phyloP scores from a whole-genome alignment of 345 rosid species.

The Aethionema arabicum region DNA sequence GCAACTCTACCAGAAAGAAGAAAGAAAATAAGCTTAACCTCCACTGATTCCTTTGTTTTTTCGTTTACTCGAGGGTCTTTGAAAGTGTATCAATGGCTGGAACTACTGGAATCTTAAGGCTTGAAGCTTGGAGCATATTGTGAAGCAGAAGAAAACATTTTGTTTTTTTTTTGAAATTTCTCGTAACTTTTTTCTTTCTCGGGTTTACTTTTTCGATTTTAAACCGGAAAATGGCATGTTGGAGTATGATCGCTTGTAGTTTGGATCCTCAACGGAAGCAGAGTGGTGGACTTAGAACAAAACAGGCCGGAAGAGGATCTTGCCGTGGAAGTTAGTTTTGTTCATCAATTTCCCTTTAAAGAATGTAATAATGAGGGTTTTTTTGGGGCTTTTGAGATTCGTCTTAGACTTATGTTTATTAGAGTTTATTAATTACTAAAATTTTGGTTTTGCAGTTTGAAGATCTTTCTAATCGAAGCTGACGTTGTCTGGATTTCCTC shows the following conservation, averaged over 20 bases:
- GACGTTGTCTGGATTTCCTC: not conserved
- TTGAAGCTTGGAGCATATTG: constrained; percentile 53
- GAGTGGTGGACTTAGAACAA: constrained; percentile 90
- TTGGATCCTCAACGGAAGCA: constrained; percentile 95
- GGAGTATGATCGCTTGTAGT: constrained; percentile 58
- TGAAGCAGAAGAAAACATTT: constrained; percentile 14
- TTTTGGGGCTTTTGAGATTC: constrained; percentile 4
- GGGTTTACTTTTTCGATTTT: not conserved
- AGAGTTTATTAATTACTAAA: not conserved
- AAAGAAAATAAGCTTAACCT: constrained; percentile 8
- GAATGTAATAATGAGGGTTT: constrained; percentile 32
- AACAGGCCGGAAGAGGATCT: constrained; percentile 97
- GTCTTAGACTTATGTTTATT: not conserved
- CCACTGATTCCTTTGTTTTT: constrained; percentile 10
- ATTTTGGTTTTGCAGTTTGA: constrained; percentile 27
- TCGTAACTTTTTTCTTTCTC: not conserved
- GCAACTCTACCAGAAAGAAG: not conserved
- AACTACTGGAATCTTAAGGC: constrained; percentile 45
- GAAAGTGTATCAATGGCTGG: constrained; percentile 49
- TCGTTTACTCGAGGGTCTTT: not conserved
- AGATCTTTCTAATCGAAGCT: constrained; percentile 23
- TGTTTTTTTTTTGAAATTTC: not conserved
- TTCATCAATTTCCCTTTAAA: constrained; percentile 24
- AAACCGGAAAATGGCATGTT: constrained; percentile 55
- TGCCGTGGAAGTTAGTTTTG: constrained; percentile 94